Evolutionary conservation across 2,329 filamentous ascomycete genomes (phyloP), one percentile per base, ranked within the genome.

Genomic region (Mycosphaerella sp.): DNA sequence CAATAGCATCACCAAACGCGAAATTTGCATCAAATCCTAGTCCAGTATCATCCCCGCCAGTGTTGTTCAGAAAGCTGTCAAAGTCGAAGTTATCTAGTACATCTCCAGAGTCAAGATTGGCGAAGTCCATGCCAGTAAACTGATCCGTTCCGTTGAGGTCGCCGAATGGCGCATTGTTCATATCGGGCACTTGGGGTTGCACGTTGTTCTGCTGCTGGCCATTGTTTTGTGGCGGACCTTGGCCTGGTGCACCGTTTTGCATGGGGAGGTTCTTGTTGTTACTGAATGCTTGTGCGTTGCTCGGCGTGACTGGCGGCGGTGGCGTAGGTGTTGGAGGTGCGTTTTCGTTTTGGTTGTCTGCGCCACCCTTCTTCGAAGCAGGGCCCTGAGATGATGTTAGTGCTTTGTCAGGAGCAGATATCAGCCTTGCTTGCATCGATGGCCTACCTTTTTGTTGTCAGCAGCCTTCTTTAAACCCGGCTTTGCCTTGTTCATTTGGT

Each of bases 401-500:
- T 40, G 9, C 26, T 6, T 26, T 32, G 31, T 38, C 12, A 29
- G n/a, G n/a, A 48, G 34, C 32, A 23, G 41, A 14, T 17, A 23
- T 6, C 26, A 36, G 3, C 6, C 9, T n/a, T 40, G 21, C 4
- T 17, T 17, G 14, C 14, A 39, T 42, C 40, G 6, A n/a, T n/a
- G 23, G 45, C 43, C 38, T 42, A 62, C 59, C 58, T 80, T 75
- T 57, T 62, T 65, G 51, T 76, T 78, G 71, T 85, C 85, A 4
- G 73, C 57, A 10, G 54, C 57, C 75, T 89, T 87, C 79, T 92
- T 92, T 71, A 56, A 58, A 60, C 89, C 90, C 1, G 86, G 85
- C 34, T 81, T 83, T 3, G 85, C 72, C 75, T 92, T 92, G 66
- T 83, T 85, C 1, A 76, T 70, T 67, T 89, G 86, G 48, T 82